Percentiles rank a stretch among this genome's conserved stretches.
phyloP scores from a whole-genome alignment of 495 filamentous ascomycete genomes.

The Trichocladium antarcticum region DNA sequence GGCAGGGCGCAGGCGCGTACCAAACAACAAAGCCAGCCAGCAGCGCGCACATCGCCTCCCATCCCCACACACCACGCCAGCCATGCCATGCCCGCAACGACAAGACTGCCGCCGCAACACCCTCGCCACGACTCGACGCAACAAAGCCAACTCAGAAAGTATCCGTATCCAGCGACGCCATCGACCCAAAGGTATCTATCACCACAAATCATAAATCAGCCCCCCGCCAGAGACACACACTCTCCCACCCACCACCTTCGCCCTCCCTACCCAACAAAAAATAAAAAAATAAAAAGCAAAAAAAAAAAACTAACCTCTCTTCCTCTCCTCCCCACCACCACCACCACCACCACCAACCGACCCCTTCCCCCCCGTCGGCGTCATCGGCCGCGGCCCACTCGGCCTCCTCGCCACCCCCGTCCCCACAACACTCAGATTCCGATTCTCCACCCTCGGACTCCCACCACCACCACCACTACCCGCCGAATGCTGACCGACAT shows the following conservation, averaged over 20 bases:
- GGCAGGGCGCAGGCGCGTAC: too few species aligned
- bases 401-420: conserved; percentile 34
- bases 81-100: too few species aligned
- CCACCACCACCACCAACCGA: conserved; percentile 11
- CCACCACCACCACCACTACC: conserved; percentile 15
- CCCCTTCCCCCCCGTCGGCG: conserved; percentile 26
- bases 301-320: conserved; percentile 35
- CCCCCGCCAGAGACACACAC: neutral
- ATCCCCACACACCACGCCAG: too few species aligned
- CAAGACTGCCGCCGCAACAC: too few species aligned
- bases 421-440: conserved; percentile 36
- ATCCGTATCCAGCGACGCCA: conserved; percentile 42
- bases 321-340: conserved; percentile 33
- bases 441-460: conserved; percentile 37
- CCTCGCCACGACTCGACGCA: neutral
- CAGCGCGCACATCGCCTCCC: neutral
- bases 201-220: neutral
- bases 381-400: conserved; percentile 44
- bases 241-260: conserved; percentile 2
- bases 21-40: neutral
- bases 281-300: neutral
- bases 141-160: conserved; percentile 39
- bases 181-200: conserved; percentile 44
- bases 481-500: conserved; percentile 23
- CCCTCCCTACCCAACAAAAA: neutral